Percentiles rank a stretch among this genome's conserved stretches.
Evolutionary conservation across 371 early-diverging fungal genomes (phyloP).

Genomic region (Mucor lusitanicus): DNA sequence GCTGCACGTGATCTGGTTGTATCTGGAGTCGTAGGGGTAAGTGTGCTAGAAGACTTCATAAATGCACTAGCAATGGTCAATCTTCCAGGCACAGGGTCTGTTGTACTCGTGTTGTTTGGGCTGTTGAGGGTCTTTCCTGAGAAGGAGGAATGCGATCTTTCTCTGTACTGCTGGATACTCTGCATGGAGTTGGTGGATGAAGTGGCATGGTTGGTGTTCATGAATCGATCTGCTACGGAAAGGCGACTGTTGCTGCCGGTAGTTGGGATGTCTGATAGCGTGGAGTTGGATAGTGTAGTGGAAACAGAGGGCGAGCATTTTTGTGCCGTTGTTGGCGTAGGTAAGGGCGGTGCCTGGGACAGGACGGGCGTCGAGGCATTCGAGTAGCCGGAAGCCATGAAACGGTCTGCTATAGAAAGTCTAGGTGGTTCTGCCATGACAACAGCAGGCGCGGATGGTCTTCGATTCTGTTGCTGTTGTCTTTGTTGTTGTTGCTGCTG

Average conservation of each 20-base stretch:
- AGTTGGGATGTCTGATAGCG: neutral
- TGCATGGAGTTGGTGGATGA: constrained; percentile 9
- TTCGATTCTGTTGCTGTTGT: constrained; percentile 1
- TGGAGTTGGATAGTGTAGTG: neutral
- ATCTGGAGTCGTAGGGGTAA: neutral
- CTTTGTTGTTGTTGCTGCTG: neutral
- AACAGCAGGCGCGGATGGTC: constrained; percentile 17
- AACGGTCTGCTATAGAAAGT: constrained; percentile 42
- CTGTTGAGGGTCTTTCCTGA: constrained; percentile 7
- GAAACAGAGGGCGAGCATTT: neutral
- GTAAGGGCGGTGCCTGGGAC: neutral
- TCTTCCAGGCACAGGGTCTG: constrained; percentile 26
- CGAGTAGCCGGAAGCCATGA: constrained; percentile 23
- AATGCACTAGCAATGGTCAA: constrained; percentile 41
- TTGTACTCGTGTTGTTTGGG: neutral
- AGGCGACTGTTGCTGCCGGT: constrained; percentile 1
- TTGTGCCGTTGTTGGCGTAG: neutral
- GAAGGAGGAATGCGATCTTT: constrained; percentile 16
- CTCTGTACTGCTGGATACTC: constrained; percentile 8
- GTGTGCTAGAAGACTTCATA: constrained; percentile 19
- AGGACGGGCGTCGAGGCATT: neutral
- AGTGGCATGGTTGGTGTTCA: constrained; percentile 11
- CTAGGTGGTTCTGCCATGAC: constrained; percentile 13
- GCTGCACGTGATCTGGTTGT: constrained; percentile 13
- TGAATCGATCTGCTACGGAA: constrained; percentile 41